Percentiles rank a stretch among this genome's conserved stretches.
Evolutionary conservation across 2,329 filamentous ascomycete genomes (phyloP).

Genomic region (Paecilomyces formosus): DNA sequence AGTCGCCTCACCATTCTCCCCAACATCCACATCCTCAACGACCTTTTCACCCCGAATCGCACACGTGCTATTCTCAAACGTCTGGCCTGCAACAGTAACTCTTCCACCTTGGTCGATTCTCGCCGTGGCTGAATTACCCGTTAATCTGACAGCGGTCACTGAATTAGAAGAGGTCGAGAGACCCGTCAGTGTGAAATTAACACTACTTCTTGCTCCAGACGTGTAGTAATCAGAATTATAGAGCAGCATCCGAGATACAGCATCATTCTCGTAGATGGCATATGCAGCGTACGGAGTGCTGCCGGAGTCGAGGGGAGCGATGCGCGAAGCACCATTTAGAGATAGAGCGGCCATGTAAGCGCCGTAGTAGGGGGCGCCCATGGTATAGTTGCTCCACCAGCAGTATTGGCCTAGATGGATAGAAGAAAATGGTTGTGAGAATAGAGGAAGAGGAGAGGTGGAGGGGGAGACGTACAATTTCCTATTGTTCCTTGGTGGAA

Average conservation of each 20-base stretch:
- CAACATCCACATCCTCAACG: conserved; percentile 9
- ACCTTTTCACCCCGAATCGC: conserved; percentile 29
- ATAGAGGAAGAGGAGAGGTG: not conserved
- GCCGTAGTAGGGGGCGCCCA: conserved; percentile 47
- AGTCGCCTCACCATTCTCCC: conserved; percentile 24
- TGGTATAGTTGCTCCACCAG: conserved; percentile 42
- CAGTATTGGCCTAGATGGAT: conserved; percentile 33
- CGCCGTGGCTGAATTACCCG: conserved; percentile 36
- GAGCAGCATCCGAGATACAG: conserved; percentile 34
- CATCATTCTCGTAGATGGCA: conserved; percentile 33
- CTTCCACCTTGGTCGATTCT: conserved; percentile 38
- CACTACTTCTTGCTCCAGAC: conserved; percentile 16
- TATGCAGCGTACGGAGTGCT: conserved; percentile 40
- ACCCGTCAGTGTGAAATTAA: conserved; percentile 38
- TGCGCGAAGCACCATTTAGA: conserved; percentile 35
- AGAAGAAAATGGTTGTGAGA: not conserved
- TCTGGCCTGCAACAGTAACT: conserved; percentile 41
- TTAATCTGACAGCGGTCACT: conserved; percentile 39
- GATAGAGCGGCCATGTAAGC: conserved; percentile 43
- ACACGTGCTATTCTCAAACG: conserved; percentile 41
- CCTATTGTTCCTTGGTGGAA: conserved; percentile 48
- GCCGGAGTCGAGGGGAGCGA: conserved; percentile 42
- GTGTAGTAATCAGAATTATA: conserved; percentile 25
- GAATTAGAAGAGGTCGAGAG: conserved; percentile 19
- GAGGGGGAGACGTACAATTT: conserved; percentile 32